A percentile compares a stretch with the other conserved stretches of the same genome.
Evolutionary conservation across 495 filamentous ascomycete species (phyloP).

Genomic region (Aspergillus heteromorphus): DNA sequence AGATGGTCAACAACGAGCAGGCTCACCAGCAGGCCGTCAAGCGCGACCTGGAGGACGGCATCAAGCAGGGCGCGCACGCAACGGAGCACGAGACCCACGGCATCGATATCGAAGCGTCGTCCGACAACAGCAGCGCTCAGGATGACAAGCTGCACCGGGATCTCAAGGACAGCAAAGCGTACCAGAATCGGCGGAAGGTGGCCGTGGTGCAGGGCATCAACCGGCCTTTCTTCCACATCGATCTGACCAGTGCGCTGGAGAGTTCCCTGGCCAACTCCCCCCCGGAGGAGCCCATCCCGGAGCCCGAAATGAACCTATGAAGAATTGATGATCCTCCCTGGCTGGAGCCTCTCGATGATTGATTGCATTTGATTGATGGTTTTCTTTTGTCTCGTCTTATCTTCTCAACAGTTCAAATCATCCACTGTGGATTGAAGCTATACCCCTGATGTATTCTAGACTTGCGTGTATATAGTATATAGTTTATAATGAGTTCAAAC

Average conservation of each 20-base stretch:
- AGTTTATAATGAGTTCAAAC: not conserved
- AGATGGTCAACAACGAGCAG: constrained; percentile 51
- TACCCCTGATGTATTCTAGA: not conserved
- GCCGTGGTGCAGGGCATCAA: constrained; percentile 80
- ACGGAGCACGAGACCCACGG: constrained; percentile 29
- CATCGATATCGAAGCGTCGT: constrained; percentile 30
- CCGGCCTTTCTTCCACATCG: constrained; percentile 89
- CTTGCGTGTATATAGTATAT: constrained; percentile 6
- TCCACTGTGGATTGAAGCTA: constrained; percentile 3
- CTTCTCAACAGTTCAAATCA: not conserved
- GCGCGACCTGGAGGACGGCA: constrained; percentile 37
- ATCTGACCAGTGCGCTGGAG: constrained; percentile 85
- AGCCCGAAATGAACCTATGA: not conserved
- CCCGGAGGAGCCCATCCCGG: constrained; percentile 16
- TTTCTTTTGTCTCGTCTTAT: not conserved
- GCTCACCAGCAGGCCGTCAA: constrained; percentile 25
- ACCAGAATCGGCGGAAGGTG: constrained; percentile 38
- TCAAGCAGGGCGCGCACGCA: constrained; percentile 21
- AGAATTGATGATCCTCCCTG: constrained; percentile 2
- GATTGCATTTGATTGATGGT: not conserved
- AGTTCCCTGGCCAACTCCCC: constrained; percentile 73
- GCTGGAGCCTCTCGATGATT: constrained; percentile 1
- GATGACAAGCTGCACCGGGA: constrained; percentile 43
- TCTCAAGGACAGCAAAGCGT: constrained; percentile 42
- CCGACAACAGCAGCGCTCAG: constrained; percentile 24